Evolutionary conservation across 2,329 filamentous ascomycete genomes (phyloP).

Genomic region (Botrytis squamosa): DNA sequence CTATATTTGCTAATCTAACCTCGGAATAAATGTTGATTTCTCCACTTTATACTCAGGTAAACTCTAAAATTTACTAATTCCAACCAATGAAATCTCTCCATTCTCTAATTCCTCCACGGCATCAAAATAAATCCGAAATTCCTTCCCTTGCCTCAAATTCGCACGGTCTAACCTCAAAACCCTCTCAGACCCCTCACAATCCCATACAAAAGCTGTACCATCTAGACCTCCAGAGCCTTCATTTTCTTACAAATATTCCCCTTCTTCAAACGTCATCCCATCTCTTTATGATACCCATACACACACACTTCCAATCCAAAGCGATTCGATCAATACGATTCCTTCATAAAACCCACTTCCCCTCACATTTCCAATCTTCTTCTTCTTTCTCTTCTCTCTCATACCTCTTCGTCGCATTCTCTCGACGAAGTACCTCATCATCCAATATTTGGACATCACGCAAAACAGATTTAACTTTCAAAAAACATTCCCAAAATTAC

Average conservation of each 20-base stretch:
- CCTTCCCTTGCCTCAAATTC: neutral
- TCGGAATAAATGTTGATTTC: fast-evolving
- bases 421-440: slow-evolving; percentile 4
- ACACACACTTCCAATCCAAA: neutral
- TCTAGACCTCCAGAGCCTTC: neutral
- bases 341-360: neutral
- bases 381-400: neutral
- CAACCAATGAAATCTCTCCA: neutral
- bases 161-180: neutral
- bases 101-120: neutral
- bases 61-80: neutral
- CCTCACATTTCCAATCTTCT: neutral
- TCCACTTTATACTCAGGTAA: neutral
- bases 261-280: neutral
- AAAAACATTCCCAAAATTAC: neutral
- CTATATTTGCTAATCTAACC: neutral
- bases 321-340: neutral
- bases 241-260: slow-evolving; percentile 16
- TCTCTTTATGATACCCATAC: neutral
- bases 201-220: neutral
- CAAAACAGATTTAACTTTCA: slow-evolving; percentile 1
- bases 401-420: neutral
- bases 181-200: neutral
- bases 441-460: slow-evolving; percentile 9
- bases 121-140: neutral